phyloP scores from a whole-genome alignment of 2,329 filamentous ascomycete genomes.

The Penicillium expansum region DNA sequence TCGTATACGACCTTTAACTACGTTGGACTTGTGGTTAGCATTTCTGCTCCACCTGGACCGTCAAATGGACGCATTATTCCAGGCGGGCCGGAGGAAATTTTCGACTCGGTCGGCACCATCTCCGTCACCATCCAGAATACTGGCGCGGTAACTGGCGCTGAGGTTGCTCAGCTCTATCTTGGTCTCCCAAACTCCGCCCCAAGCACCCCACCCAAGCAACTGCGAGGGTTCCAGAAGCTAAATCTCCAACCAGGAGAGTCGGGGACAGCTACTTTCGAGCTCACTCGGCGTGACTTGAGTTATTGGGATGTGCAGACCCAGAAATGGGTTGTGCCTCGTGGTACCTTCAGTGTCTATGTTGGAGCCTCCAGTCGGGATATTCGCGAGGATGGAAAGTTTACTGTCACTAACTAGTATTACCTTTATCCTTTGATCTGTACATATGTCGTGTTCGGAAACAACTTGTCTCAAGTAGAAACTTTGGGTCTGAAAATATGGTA shows the following conservation, averaged over 20 bases:
- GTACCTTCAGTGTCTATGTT: conserved; percentile 22
- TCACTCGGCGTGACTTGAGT: conserved; percentile 41
- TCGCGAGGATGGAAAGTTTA: conserved; percentile 8
- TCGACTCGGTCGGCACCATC: conserved; percentile 50
- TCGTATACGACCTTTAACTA: conserved; percentile 56
- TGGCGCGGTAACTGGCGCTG: conserved; percentile 47
- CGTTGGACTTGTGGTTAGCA: conserved; percentile 49
- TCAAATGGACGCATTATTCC: conserved; percentile 5
- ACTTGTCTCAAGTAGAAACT: neutral
- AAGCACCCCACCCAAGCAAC: conserved; percentile 32
- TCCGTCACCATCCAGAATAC: conserved; percentile 51
- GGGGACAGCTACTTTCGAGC: conserved; percentile 43
- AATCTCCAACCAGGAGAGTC: conserved; percentile 42
- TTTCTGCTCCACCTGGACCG: conserved; percentile 39
- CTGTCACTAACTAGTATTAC: neutral
- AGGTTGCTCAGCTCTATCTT: conserved; percentile 59
- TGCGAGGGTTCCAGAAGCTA: conserved; percentile 55
- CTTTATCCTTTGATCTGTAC: neutral
- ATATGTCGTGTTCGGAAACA: neutral
- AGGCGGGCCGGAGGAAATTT: conserved; percentile 56
- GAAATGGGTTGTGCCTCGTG: conserved; percentile 32
- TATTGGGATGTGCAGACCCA: conserved; percentile 36
- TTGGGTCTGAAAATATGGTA: neutral
- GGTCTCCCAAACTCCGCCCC: conserved; percentile 36
- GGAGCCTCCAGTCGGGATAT: conserved; percentile 25